Conservation (phyloP, 202 grass and related monocot species). For the Setaria italica region DNA sequence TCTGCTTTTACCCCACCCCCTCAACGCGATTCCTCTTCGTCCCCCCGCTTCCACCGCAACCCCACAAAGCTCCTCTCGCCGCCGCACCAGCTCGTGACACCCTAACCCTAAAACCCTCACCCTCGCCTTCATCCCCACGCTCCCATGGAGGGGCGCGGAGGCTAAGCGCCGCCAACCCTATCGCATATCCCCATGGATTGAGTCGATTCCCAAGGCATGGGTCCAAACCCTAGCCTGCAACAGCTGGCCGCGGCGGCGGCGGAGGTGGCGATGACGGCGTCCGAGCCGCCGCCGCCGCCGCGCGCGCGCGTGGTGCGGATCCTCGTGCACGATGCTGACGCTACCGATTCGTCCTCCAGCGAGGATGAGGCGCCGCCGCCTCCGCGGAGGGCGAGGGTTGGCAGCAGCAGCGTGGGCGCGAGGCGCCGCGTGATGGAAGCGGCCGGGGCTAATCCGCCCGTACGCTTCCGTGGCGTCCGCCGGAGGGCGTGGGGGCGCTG, state of each 20-base stretch:
- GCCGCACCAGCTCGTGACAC: constrained; percentile 47
- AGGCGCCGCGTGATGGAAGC: constrained; percentile 54
- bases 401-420: not conserved
- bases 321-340: constrained; percentile 70
- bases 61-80: constrained; percentile 7
- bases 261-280: not conserved
- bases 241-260: constrained; percentile 39
- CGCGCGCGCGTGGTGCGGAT: constrained; percentile 69
- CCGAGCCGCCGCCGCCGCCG: not conserved
- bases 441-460: not conserved
- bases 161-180: constrained; percentile 25
- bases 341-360: constrained; percentile 73
- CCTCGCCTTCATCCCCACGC: constrained; percentile 27
- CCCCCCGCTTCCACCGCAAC: constrained; percentile 56
- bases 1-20: constrained; percentile 10
- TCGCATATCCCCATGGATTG: constrained; percentile 50
- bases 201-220: constrained; percentile 46
- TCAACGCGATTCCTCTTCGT: constrained; percentile 9
- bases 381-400: constrained; percentile 29
- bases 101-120: constrained; percentile 57
- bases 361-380: constrained; percentile 56
- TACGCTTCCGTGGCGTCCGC: constrained; percentile 68
- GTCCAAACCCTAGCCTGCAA: constrained; percentile 65
- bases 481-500: constrained; percentile 73
- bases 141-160: constrained; percentile 55